Conservation (phyloP, 805 yeast species). For the Lipomyces spencermartinsiae region DNA sequence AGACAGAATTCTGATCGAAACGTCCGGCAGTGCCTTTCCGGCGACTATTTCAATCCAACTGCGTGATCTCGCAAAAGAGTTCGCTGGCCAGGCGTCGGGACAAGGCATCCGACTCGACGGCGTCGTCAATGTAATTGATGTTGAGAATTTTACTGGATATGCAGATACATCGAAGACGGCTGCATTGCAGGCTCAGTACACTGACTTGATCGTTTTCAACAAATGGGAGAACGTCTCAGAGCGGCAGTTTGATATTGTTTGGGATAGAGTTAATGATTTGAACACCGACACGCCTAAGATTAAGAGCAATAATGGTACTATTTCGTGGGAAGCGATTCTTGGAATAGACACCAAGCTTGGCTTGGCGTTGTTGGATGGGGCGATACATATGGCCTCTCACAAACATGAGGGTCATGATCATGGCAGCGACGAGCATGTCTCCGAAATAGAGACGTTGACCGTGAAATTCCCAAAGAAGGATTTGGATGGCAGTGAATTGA, state of each 20-base stretch:
- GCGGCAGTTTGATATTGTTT: conserved; percentile 36
- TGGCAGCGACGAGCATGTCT: conserved; percentile 19
- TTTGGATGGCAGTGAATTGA: conserved; percentile 17
- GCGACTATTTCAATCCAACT: conserved; percentile 38
- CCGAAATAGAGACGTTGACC: conserved; percentile 37
- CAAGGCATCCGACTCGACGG: conserved; percentile 34
- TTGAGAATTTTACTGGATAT: conserved; percentile 39
- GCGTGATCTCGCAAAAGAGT: conserved; percentile 34
- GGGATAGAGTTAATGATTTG: conserved; percentile 39
- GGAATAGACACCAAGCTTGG: conserved; percentile 38
- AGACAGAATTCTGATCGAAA: conserved; percentile 38
- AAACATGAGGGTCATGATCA: conserved; percentile 11
- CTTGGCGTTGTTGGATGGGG: conserved; percentile 10
- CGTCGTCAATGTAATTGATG: conserved; percentile 38
- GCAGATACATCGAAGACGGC: conserved; percentile 39
- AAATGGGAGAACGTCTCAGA: conserved; percentile 38
- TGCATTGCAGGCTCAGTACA: conserved; percentile 38
- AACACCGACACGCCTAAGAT: conserved; percentile 40
- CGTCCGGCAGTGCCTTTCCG: conserved; percentile 40
- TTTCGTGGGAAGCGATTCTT: conserved; percentile 35
- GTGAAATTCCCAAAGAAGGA: conserved; percentile 16
- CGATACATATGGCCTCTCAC: background rate
- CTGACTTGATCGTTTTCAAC: conserved; percentile 38
- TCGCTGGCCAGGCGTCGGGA: conserved; percentile 1
- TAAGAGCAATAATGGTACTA: conserved; percentile 33